phyloP scores from a whole-genome alignment of 164 flowering plant species.

The Buxus sempervirens region DNA sequence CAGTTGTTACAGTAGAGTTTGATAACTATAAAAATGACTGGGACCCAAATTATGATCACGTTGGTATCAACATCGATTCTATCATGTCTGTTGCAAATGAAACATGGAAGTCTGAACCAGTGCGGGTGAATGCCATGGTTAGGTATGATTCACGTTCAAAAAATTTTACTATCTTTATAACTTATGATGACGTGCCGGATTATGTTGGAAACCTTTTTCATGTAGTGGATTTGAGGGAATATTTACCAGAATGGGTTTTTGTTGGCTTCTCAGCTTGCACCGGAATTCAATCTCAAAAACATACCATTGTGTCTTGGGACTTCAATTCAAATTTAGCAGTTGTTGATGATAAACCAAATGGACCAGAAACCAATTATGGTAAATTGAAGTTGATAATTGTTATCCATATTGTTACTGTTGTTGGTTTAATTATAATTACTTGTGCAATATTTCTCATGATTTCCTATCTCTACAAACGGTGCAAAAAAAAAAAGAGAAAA shows the following conservation, averaged over 20 bases:
- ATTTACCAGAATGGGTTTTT: too few relatives aligned
- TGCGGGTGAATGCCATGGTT: constrained; percentile 1
- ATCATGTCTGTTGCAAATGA: constrained; percentile 2
- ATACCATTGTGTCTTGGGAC: constrained; percentile 9
- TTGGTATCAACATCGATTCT: too few relatives aligned
- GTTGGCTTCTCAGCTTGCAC: constrained; percentile 23
- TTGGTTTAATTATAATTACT: too few relatives aligned
- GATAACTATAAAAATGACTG: constrained; percentile 8
- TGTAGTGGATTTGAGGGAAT: too few relatives aligned
- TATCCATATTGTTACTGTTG: too few relatives aligned
- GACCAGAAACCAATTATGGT: too few relatives aligned
- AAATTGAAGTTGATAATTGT: too few relatives aligned
- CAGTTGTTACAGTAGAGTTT: constrained; percentile 21
- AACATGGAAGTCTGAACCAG: constrained; percentile 11
- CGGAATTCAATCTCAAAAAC: constrained; percentile 3
- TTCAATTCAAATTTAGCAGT: constrained; percentile 10
- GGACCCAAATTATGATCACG: constrained; percentile 17
- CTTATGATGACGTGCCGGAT: neutral
- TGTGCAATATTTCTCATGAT: too few relatives aligned
- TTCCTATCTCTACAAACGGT: too few relatives aligned
- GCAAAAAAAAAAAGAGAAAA: too few relatives aligned
- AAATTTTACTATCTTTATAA: constrained; percentile 4
- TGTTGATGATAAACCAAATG: too few relatives aligned
- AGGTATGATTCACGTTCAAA: constrained; percentile 7
- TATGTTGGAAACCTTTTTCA: neutral